Base-by-base conservation (phyloP, 176 grass and related monocot species). In the Carex kokanica region DNA sequence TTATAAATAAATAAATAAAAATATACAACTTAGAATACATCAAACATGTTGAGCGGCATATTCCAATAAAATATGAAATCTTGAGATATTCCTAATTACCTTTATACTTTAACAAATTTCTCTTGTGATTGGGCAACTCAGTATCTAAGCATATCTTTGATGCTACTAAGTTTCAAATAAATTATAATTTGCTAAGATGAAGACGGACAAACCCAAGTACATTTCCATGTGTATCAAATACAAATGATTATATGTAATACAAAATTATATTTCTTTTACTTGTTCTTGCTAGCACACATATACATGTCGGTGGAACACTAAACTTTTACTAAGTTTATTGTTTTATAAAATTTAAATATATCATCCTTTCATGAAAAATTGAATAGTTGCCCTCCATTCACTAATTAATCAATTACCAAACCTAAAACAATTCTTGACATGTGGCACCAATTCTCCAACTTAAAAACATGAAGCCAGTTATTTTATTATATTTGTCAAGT, bases 301-400 rank as follows among this genome's bases (percentile, higher is more conserved):
- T 55, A 77, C 73, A 55, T 54, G 73, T 77, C 73, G 24, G 49
- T 77, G 49, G 49, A 77, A 53, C 73, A 77, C 49, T 77, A 13
- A 13, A 16, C 72, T 52, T 55, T 27, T 49, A 77, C 49, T 53
- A 53, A 77, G 24, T 75, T 54, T 6, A 16, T 54, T 24, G 8
- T 77, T 55, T 53, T 54, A 75, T 6, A 55, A 75, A 55, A 29
- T 31, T 77, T 71, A 38, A 23, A 0, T 52, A 15, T 31, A 78
- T 51, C 24, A 74, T 74, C 71, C 45, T 27, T 51, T 49, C 15
- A 27, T 74, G 43, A 74, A 74, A 74, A 12, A 74, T 52, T 51
- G 45, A 74, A 74, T 74, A 31, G 49, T 78, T 78, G 49, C 32
- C 51, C 24, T 56, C 24, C 21, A 55, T 78, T 78, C 47, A 24